Evolutionary conservation across 2,329 filamentous ascomycete genomes (phyloP).

Genomic region (Talaromyces sp.): DNA sequence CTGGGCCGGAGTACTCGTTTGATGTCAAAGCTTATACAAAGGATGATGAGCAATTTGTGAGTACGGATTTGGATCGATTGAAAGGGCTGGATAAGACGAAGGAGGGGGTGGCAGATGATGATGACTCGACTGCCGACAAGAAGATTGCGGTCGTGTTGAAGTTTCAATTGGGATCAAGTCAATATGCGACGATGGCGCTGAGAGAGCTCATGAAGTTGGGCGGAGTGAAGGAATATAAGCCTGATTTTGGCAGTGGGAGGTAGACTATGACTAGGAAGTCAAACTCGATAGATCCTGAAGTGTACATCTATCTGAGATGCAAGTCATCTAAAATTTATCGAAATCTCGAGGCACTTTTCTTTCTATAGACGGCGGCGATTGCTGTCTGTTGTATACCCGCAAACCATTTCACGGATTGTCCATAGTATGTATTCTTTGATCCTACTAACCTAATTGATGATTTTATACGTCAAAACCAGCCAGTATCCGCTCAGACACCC

Average conservation of each 20-base stretch:
- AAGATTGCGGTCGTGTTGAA: conserved; percentile 69
- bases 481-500: background rate
- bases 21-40: conserved; percentile 65
- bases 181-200: conserved; percentile 81
- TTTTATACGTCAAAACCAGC: background rate
- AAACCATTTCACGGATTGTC: background rate
- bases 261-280: background rate
- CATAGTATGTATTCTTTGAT: background rate
- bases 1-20: conserved; percentile 61
- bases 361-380: background rate
- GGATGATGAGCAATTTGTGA: conserved; percentile 77
- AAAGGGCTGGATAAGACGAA: conserved; percentile 40
- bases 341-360: background rate
- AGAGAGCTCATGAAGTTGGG: conserved; percentile 71
- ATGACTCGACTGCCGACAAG: conserved; percentile 21
- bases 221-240: conserved; percentile 59
- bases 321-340: background rate
- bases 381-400: background rate
- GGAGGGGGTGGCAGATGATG: conserved; percentile 16
- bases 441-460: background rate
- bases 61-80: conserved; percentile 77
- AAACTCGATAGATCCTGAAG: background rate
- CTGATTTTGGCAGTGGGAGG: conserved; percentile 55
- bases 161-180: conserved; percentile 72
- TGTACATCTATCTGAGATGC: background rate